A percentile compares a stretch with the other conserved stretches of the same genome.
phyloP scores from a whole-genome alignment of 2,329 filamentous ascomycete genomes.

The Diplodia scrobiculata region DNA sequence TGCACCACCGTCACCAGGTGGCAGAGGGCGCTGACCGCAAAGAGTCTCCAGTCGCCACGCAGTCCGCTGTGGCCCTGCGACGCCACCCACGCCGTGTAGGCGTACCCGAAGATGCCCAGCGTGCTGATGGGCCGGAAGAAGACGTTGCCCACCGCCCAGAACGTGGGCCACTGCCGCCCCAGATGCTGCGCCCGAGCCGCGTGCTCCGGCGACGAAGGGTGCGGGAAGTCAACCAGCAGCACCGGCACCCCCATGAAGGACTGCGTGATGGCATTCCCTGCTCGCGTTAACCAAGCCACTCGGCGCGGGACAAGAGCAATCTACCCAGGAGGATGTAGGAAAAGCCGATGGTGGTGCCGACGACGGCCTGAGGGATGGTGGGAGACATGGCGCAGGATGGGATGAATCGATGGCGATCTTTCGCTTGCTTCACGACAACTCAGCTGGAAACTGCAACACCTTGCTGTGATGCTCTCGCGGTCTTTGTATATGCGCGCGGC shows the following conservation, averaged over 20 bases:
- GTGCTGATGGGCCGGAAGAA: constrained; percentile 58
- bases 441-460: not conserved
- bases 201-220: constrained; percentile 47
- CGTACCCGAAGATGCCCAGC: constrained; percentile 53
- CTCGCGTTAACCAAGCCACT: not conserved
- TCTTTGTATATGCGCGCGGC: constrained; percentile 10
- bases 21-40: constrained; percentile 49
- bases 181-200: constrained; percentile 50
- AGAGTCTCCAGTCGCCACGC: constrained; percentile 51
- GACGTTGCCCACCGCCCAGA: constrained; percentile 55
- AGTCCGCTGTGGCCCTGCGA: constrained; percentile 34
- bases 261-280: constrained; percentile 57
- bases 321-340: constrained; percentile 55
- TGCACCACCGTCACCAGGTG: constrained; percentile 54
- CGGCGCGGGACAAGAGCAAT: not conserved
- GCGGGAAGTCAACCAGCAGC: constrained; percentile 52
- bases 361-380: constrained; percentile 44
- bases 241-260: constrained; percentile 57
- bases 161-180: constrained; percentile 54
- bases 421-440: not conserved
- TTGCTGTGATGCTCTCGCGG: not conserved
- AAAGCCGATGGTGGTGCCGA: constrained; percentile 52
- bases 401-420: not conserved
- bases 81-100: constrained; percentile 47
- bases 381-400: constrained; percentile 37